Base-by-base conservation (phyloP, 192 early-diverging fungal genomes). In the Entophlyctis luteolus region DNA sequence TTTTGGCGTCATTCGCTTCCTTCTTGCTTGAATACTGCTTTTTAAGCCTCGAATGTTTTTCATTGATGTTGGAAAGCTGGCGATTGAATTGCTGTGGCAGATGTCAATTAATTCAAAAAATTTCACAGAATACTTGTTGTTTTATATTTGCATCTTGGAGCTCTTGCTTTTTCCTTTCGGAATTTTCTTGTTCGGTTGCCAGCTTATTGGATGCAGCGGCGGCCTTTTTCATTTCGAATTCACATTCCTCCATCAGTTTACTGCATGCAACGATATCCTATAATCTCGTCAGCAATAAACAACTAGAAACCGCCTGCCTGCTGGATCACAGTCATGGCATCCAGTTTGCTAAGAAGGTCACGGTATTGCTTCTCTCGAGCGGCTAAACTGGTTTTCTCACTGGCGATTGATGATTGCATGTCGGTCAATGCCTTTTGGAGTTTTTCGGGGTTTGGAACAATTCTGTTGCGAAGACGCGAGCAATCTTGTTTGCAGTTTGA, bases 391-490 rank as follows among this genome's bases (percentile, higher is more conserved):
- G 37, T 31, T 48, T 87, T 86, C 25, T 84, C 80, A 5, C 59
- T 59, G 0, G 46, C 36, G 2, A 86, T 73, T 6, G 60, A 62
- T 16, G 67, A 42, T 62, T 59, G 87, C 81, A 91, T 84, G 55
- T 91, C 87, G 2, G 54, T 42, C 25, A 91, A 72, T 2, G 79
- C 67, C 55, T 83, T 76, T 69, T 89, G 83, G 14, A 90, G 75
- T 72, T 87, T 86, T 69, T 88, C 90, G 1, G 90, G 90, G 65
- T 83, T 88, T n/a, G 85, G 82, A 35, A 91, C 88, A 23, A 91
- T 85, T 0, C 85, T 80, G 18, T 80, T 74, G 39, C 79, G 79
- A 2, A 91, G 73, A 23, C 81, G 72, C 1, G 48, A 55, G 55
- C 81, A 81, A 55, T 85, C 81, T 67, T 80, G 79, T 59, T 85